Base-by-base conservation (phyloP, 2,329 filamentous ascomycete species). In the Calycina herbarum region DNA sequence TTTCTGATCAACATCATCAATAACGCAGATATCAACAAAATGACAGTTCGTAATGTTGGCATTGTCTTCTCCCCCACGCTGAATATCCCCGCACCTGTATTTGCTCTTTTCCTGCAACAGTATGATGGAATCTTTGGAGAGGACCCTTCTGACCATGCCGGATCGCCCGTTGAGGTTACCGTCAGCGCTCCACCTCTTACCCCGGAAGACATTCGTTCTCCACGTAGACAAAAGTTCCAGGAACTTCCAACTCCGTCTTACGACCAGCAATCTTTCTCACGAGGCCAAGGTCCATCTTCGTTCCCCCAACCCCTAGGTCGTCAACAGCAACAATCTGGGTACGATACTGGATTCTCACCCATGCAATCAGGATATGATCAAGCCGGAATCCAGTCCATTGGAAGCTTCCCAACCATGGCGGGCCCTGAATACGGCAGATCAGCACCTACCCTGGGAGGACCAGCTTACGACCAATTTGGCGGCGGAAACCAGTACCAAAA, bases 11-110 rank as follows among this genome's bases (percentile, higher is more conserved):
- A 91, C 74, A 94, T 99, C 73, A 93, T 97, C 75, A 93, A 95
- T 78, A 93, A 97, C 72, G 84, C 93, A 6, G 89, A 92, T 72
- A 82, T 90, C 68, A 99, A 99, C 82, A 98, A 97, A 83, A 99
- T 99, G 95, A 97, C 92, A 11, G 92, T 97, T 62, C 89, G 94
- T 70, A 99, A 99, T 75, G 92, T 99, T 63, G 94, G 95, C 69
- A 98, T 99, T 72, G 94, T 99, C 64, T 99, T 99, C 78, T 96
- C 95, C 17, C 95, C 95, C 0, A 98, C 95, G 0, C 84, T 99
- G 63, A 98, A 98, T 77, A 97, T 99, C 56, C 94, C 95, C 0
- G 93, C 93, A 0, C 94, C 94, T 0, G 90, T 99, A 11, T 97
- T 99, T 76, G 93, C 94, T 3, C 85, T 96, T 77, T 95, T 99